Conservation (phyloP, 2,329 filamentous ascomycete species). For the Chaetomium olivaceum region DNA sequence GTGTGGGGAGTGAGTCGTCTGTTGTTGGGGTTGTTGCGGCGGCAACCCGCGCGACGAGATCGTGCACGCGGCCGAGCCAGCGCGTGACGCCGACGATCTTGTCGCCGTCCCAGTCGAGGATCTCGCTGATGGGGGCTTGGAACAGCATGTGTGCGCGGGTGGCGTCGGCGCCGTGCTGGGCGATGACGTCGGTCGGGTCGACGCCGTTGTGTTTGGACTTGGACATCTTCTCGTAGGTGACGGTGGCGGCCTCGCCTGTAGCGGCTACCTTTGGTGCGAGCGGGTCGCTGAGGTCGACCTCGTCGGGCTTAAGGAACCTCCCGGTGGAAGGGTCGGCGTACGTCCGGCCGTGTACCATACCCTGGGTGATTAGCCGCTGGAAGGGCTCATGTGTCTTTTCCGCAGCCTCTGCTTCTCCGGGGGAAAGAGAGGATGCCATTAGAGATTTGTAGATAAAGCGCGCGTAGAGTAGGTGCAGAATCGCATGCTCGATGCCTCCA, state of each 20-base stretch:
- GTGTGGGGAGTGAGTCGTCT: conserved; percentile 18
- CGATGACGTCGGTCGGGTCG: conserved; percentile 72
- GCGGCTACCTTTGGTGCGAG: conserved; percentile 61
- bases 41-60: conserved; percentile 48
- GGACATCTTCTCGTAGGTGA: conserved; percentile 89
- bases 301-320: conserved; percentile 72
- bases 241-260: conserved; percentile 57
- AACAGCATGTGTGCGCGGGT: conserved; percentile 87
- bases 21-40: conserved; percentile 25
- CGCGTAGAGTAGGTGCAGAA: conserved; percentile 84
- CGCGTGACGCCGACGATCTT: conserved; percentile 80
- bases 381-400: conserved; percentile 68
- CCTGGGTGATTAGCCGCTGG: conserved; percentile 78
- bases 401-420: conserved; percentile 40
- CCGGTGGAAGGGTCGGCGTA: conserved; percentile 73
- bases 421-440: conserved; percentile 55
- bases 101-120: conserved; percentile 83
- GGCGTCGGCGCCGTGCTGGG: conserved; percentile 77
- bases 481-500: conserved; percentile 87
- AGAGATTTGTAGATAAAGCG: conserved; percentile 90
- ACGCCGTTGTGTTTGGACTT: conserved; percentile 94
- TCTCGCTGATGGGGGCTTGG: conserved; percentile 79
- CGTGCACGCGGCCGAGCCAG: conserved; percentile 72
- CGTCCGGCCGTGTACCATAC: conserved; percentile 90
- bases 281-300: conserved; percentile 65